These are phyloP conservation scores for Strobilomyces echinocephalus DNA, from an alignment of 768 basidiomycete species.

Conservation along the genomic window DNA sequence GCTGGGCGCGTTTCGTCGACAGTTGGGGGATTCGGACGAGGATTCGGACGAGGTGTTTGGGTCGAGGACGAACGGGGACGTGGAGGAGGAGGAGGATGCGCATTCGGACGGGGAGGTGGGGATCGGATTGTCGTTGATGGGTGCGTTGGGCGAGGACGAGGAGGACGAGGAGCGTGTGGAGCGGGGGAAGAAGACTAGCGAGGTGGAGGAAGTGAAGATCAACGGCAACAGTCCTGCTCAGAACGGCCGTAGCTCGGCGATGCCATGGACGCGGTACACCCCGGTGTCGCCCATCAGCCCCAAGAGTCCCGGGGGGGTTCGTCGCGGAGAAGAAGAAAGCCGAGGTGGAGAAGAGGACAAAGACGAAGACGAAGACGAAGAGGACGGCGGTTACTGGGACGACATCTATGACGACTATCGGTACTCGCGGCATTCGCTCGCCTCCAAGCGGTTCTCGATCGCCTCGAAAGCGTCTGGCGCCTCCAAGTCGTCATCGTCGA, in stretches of 20 bases:
- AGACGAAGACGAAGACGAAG: slow-evolving; percentile 16
- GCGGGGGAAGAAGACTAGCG: slow-evolving; percentile 2
- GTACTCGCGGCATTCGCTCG: slow-evolving; percentile 59
- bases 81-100: slow-evolving; percentile 20
- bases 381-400: slow-evolving; percentile 52
- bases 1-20: slow-evolving; percentile 23
- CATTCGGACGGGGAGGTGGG: slow-evolving; percentile 59
- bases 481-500: slow-evolving; percentile 28
- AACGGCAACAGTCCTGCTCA: slow-evolving; percentile 7
- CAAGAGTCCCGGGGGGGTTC: background rate
- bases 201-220: background rate
- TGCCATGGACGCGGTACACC: slow-evolving; percentile 30
- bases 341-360: slow-evolving; percentile 14
- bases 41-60: slow-evolving; percentile 1
- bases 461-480: slow-evolving; percentile 20
- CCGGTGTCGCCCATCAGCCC: slow-evolving; percentile 19
- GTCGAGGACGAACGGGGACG: background rate
- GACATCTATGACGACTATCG: slow-evolving; percentile 82
- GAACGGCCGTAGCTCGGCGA: slow-evolving; percentile 8
- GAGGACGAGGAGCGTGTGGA: slow-evolving; percentile 4
- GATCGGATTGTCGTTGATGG: slow-evolving; percentile 65
- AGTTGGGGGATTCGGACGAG: slow-evolving; percentile 15
- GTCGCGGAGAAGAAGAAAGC: slow-evolving; percentile 6
- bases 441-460: slow-evolving; percentile 25
- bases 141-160: slow-evolving; percentile 39